Conservation (phyloP, 495 filamentous ascomycete species). For the Antarctomyces pellizariae region DNA sequence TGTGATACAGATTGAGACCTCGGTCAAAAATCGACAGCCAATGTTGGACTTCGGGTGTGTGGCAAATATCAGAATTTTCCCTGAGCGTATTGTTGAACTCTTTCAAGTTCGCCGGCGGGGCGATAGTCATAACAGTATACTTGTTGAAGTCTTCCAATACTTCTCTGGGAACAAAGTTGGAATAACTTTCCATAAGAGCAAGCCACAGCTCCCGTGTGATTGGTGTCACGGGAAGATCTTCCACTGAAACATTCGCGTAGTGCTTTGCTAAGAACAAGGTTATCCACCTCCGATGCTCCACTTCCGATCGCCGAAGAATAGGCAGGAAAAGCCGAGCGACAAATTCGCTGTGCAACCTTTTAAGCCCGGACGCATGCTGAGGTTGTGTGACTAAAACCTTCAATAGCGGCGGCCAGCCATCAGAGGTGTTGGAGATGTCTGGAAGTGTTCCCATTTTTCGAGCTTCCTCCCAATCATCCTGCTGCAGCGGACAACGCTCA, state of each 20-base stretch:
- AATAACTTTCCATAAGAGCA: conserved; percentile 2
- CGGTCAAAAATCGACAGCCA: conserved; percentile 11
- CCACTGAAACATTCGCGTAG: conserved; percentile 4
- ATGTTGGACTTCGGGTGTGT: conserved; percentile 9
- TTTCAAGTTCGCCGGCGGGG: conserved; percentile 4
- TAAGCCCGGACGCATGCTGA: conserved; percentile 1
- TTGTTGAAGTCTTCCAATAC: conserved; percentile 7
- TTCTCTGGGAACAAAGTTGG: conserved; percentile 4
- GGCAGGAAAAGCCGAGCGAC: conserved; percentile 6
- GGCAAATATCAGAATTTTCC: conserved; percentile 4
- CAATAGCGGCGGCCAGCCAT: conserved; percentile 6
- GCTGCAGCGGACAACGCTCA: conserved; percentile 11
- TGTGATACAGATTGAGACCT: neutral
- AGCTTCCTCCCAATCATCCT: conserved; percentile 14
- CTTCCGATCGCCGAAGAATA: conserved; percentile 6
- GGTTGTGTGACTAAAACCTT: conserved; percentile 1
- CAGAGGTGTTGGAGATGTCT: conserved; percentile 5
- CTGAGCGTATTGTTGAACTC: conserved; percentile 9
- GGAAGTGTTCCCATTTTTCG: conserved; percentile 6
- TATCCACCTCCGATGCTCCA: conserved; percentile 12
- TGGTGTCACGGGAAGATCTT: conserved; percentile 10
- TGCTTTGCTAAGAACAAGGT: conserved; percentile 12
- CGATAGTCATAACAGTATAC: conserved; percentile 4
- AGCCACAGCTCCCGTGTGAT: conserved; percentile 3
- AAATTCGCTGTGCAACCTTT: conserved; percentile 5